Percentiles rank a stretch among this genome's conserved stretches.
Conservation (phyloP, 2,329 filamentous ascomycete species). For the Grosmannia clavigera region DNA sequence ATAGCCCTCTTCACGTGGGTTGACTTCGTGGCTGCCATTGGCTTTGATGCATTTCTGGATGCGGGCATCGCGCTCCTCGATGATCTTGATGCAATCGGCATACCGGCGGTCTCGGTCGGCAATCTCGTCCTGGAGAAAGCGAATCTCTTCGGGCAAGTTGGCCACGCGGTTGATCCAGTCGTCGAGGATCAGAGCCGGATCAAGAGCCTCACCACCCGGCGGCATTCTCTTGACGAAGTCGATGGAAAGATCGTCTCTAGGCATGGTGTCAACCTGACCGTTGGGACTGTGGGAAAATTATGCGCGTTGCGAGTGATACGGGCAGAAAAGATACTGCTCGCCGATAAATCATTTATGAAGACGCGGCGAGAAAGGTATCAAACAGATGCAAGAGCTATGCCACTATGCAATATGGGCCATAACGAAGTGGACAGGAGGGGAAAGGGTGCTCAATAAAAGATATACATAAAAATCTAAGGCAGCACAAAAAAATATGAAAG, state of each 20-base stretch:
- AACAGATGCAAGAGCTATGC: not conserved
- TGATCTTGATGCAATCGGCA: conserved; percentile 53
- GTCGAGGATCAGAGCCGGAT: conserved; percentile 60
- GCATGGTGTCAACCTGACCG: conserved; percentile 32
- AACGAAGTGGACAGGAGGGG: not conserved
- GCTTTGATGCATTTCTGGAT: conserved; percentile 73
- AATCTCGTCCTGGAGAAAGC: conserved; percentile 74
- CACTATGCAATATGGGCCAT: too few relatives aligned
- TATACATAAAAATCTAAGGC: not conserved
- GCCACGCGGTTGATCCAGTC: conserved; percentile 65
- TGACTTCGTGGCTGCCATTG: conserved; percentile 59
- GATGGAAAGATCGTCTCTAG: conserved; percentile 61
- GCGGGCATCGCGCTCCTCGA: conserved; percentile 59
- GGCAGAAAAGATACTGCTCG: not conserved
- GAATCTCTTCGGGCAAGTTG: conserved; percentile 72
- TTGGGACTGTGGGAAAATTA: not conserved
- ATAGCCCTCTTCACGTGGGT: conserved; percentile 63
- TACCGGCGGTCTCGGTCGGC: conserved; percentile 66
- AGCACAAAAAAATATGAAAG: not conserved
- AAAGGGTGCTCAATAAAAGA: not conserved
- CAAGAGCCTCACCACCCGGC: conserved; percentile 44
- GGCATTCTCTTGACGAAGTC: conserved; percentile 58
- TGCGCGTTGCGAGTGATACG: not conserved
- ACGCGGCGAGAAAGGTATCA: not conserved
- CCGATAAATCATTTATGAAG: not conserved